These are phyloP conservation scores for Penicillium hesseltinei DNA, from an alignment of 2,329 filamentous ascomycete genomes.

Conservation along the genomic window DNA sequence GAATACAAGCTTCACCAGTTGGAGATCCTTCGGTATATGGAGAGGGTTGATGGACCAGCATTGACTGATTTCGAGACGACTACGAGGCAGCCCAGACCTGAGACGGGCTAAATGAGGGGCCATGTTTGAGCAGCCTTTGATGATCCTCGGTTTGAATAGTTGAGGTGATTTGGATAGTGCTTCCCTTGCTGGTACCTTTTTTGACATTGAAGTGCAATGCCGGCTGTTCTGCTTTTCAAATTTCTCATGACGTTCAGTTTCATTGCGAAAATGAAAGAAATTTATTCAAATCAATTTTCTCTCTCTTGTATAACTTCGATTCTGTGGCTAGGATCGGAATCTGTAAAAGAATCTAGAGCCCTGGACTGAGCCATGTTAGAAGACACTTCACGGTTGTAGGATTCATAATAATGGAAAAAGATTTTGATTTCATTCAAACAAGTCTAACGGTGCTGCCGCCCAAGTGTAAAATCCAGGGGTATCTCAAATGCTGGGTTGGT, in stretches of 20 bases:
- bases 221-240: not conserved
- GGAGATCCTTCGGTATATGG: conserved; percentile 6
- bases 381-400: not conserved
- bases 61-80: conserved; percentile 3
- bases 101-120: not conserved
- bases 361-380: not conserved
- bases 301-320: not conserved
- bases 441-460: conserved; percentile 12
- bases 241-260: not conserved
- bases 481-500: conserved; percentile 19
- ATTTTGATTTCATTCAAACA: not conserved
- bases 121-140: not conserved
- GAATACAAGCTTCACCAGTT: conserved; percentile 10
- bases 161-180: not conserved
- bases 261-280: not conserved
- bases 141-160: not conserved
- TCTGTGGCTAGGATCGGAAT: no score
- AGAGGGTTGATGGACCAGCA: not conserved
- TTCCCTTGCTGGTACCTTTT: not conserved
- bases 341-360: not conserved
- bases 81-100: not conserved
- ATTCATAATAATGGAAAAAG: not conserved
- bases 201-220: not conserved
- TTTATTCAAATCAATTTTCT: not conserved
- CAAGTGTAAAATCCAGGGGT: conserved; percentile 19